These are phyloP conservation scores for Suhomyces panamericanus DNA, from an alignment of 1,139 yeast genomes.

Conservation along the genomic window DNA sequence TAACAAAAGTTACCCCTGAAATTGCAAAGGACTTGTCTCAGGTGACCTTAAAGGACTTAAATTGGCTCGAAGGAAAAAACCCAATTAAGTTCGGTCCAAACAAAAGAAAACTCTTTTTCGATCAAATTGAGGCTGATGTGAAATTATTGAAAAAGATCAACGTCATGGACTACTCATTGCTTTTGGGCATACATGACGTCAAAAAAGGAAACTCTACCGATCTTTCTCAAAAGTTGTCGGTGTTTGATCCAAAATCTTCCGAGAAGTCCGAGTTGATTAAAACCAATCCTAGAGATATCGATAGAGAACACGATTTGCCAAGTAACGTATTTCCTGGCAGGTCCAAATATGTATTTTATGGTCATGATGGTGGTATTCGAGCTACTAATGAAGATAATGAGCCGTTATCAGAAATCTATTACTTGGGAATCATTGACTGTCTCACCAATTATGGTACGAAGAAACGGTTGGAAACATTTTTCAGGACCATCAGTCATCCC, in stretches of 20 bases:
- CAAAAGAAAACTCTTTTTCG: conserved; percentile 57
- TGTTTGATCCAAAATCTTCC: conserved; percentile 49
- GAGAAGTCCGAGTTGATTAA: conserved; percentile 44
- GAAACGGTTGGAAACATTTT: conserved; percentile 82
- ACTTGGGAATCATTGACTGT: conserved; percentile 92
- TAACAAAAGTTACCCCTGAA: conserved; percentile 39
- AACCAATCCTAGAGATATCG: conserved; percentile 50
- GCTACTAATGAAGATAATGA: conserved; percentile 67
- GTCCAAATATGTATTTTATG: conserved; percentile 61
- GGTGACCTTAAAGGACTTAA: conserved; percentile 74
- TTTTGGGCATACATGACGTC: conserved; percentile 84
- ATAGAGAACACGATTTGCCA: conserved; percentile 45
- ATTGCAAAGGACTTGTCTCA: conserved; percentile 29
- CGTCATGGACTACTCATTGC: conserved; percentile 92
- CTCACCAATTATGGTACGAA: conserved; percentile 78
- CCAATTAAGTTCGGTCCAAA: conserved; percentile 70
- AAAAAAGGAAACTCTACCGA: conserved; percentile 50
- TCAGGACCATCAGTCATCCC: conserved; percentile 72
- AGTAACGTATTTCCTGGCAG: conserved; percentile 50
- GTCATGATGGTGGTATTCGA: conserved; percentile 83
- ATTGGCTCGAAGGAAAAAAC: conserved; percentile 74
- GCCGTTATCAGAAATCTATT: conserved; percentile 73
- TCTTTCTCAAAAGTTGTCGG: conserved; percentile 37
- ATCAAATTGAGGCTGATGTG: conserved; percentile 77
- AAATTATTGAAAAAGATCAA: conserved; percentile 67